Evolutionary conservation across 495 filamentous ascomycete genomes (phyloP).

Genomic region (Bacidia gigantensis): DNA sequence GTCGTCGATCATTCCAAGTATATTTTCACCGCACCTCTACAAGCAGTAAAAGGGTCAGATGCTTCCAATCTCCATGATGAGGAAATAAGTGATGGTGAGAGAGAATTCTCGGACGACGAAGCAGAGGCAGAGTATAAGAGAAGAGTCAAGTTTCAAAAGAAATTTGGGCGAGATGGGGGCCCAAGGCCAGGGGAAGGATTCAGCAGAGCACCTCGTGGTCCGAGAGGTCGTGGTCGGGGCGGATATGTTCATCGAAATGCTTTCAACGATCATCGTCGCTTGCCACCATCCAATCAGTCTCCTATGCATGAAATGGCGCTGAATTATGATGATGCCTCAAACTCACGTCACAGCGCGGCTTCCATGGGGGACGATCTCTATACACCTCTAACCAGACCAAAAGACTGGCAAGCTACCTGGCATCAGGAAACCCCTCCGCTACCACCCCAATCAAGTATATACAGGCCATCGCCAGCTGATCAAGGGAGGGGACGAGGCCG

Average conservation of each 20-base stretch:
- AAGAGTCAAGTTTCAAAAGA: conserved; percentile 45
- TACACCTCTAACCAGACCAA: conserved; percentile 52
- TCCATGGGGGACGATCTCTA: conserved; percentile 45
- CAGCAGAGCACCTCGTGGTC: conserved; percentile 14
- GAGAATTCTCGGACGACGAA: conserved; percentile 94
- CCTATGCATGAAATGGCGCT: background rate
- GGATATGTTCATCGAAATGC: conserved; percentile 19
- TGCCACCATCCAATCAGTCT: conserved; percentile 25
- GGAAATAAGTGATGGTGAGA: conserved; percentile 69
- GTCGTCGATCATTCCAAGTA: conserved; percentile 58
- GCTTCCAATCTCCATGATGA: conserved; percentile 91
- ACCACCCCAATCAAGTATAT: conserved; percentile 23
- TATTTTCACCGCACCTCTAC: conserved; percentile 71
- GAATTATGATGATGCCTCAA: conserved; percentile 18
- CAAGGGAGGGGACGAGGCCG: conserved; percentile 26
- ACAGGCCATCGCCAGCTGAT: conserved; percentile 25
- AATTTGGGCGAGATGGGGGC: conserved; percentile 33
- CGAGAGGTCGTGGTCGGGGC: conserved; percentile 2
- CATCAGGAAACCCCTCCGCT: conserved; percentile 29
- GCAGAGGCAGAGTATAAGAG: conserved; percentile 72
- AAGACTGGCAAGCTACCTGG: conserved; percentile 43
- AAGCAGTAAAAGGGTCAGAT: conserved; percentile 69
- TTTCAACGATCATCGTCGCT: conserved; percentile 25
- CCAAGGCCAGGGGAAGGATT: conserved; percentile 20
- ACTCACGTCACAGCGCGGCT: conserved; percentile 40